Evolutionary conservation across 2,329 filamentous ascomycete genomes (phyloP).

Genomic region (Cryphonectria japonica): DNA sequence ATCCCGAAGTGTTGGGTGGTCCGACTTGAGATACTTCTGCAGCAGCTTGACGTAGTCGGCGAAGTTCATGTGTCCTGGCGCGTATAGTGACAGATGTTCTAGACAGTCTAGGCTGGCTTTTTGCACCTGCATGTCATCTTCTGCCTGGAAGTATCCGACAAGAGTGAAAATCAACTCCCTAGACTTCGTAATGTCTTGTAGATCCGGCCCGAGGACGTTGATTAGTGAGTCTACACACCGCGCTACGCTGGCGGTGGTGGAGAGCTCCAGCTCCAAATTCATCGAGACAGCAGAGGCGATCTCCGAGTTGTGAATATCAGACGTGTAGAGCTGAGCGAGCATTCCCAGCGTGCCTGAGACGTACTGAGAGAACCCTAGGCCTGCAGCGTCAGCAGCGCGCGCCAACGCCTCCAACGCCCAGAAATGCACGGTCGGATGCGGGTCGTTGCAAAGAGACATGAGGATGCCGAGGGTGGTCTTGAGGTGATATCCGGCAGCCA

Average conservation of each 20-base stretch:
- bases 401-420: conserved; percentile 92
- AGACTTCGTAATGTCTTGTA: conserved; percentile 92
- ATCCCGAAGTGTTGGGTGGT: conserved; percentile 70
- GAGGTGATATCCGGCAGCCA: conserved; percentile 94
- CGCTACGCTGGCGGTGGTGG: conserved; percentile 80
- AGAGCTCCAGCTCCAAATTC: conserved; percentile 84
- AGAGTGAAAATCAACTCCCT: conserved; percentile 88
- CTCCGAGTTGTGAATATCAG: conserved; percentile 89
- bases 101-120: conserved; percentile 80
- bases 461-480: conserved; percentile 97
- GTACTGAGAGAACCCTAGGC: conserved; percentile 87
- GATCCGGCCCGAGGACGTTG: conserved; percentile 92
- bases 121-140: conserved; percentile 71
- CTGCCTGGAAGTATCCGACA: conserved; percentile 79
- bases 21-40: conserved; percentile 75
- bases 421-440: conserved; percentile 92
- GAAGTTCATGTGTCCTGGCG: conserved; percentile 85
- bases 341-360: conserved; percentile 91
- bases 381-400: conserved; percentile 86
- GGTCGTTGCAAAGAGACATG: conserved; percentile 96
- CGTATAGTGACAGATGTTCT: conserved; percentile 91
- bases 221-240: conserved; percentile 93
- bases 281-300: conserved; percentile 79
- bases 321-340: conserved; percentile 89
- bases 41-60: conserved; percentile 79